Percentiles rank a stretch among this genome's conserved stretches.
phyloP scores from a whole-genome alignment of 208 protist genomes.

The Spongospora subterranea region DNA sequence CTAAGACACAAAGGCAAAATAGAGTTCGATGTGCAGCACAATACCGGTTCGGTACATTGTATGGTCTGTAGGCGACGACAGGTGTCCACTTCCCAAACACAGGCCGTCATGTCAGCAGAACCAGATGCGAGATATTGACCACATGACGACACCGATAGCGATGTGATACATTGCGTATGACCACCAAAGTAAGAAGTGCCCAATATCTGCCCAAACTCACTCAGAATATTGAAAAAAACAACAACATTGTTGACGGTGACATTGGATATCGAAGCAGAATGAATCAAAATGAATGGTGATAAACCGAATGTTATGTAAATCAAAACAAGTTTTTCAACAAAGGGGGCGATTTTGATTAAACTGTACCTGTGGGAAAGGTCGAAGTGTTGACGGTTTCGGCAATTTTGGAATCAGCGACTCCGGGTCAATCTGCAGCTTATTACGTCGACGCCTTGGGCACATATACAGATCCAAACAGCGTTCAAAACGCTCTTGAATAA shows the following conservation, averaged over 20 bases:
- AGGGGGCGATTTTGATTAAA: too few species aligned
- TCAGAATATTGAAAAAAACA: constrained; percentile 21
- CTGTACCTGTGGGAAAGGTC: constrained; percentile 96
- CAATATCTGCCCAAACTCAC: not conserved
- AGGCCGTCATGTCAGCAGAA: constrained; percentile 92
- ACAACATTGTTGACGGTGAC: too few species aligned
- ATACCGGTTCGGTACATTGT: constrained; percentile 66
- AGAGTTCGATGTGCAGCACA: constrained; percentile 67
- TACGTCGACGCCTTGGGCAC: constrained; percentile 82
- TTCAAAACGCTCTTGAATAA: constrained; percentile 97
- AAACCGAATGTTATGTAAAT: too few species aligned
- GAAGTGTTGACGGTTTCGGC: constrained; percentile 94
- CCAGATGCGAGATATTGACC: constrained; percentile 95
- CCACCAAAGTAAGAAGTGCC: not conserved
- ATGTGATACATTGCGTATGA: constrained; percentile 6
- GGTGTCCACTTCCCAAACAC: constrained; percentile 95
- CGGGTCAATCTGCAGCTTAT: constrained; percentile 85
- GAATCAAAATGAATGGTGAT: too few species aligned
- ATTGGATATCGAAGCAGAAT: too few species aligned
- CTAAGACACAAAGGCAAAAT: not conserved
- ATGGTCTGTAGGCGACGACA: constrained; percentile 90
- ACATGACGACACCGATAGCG: constrained; percentile 88
- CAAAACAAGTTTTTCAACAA: too few species aligned
- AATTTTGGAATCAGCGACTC: constrained; percentile 95
- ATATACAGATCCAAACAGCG: constrained; percentile 98